Evolutionary conservation across 2,329 filamentous ascomycete species (phyloP).

Genomic region (Atkinsonella texensis): DNA sequence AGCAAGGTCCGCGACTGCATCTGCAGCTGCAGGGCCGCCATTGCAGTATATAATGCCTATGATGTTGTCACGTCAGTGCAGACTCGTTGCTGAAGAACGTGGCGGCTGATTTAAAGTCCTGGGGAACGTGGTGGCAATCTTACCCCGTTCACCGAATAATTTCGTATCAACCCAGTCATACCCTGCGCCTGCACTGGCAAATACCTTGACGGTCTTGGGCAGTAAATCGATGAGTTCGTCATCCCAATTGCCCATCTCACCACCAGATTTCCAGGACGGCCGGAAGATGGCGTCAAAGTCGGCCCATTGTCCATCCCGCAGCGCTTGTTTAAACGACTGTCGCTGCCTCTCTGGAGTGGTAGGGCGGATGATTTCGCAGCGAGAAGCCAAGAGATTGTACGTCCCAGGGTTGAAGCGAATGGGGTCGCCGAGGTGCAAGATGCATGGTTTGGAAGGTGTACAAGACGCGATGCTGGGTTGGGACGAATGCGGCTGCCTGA

Average conservation of each 20-base stretch:
- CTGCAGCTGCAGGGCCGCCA: slow-evolving; percentile 55
- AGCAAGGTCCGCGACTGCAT: slow-evolving; percentile 61
- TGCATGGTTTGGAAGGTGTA: slow-evolving; percentile 31
- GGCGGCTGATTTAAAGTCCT: not conserved
- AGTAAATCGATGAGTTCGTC: slow-evolving; percentile 44
- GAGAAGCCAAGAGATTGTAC: slow-evolving; percentile 29
- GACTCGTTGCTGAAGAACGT: no score
- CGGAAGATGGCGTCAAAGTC: slow-evolving; percentile 43
- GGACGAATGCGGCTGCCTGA: slow-evolving; percentile 6
- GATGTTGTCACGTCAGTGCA: no score
- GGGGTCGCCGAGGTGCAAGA: slow-evolving; percentile 65
- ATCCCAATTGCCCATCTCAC: slow-evolving; percentile 56
- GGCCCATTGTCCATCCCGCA: slow-evolving; percentile 41
- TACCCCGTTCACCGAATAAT: slow-evolving; percentile 47
- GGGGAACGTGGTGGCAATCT: not conserved
- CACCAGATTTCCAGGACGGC: slow-evolving; percentile 51
- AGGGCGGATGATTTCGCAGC: slow-evolving; percentile 40
- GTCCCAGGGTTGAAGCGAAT: slow-evolving; percentile 37
- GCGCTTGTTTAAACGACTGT: slow-evolving; percentile 33
- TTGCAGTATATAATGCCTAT: slow-evolving; percentile 60
- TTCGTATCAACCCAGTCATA: slow-evolving; percentile 57
- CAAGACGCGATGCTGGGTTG: slow-evolving; percentile 13
- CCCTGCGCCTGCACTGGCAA: slow-evolving; percentile 52
- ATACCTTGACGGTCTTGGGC: slow-evolving; percentile 44
- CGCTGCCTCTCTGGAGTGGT: slow-evolving; percentile 37